Evolutionary conservation across 2,329 filamentous ascomycete genomes (phyloP), one percentile per base, ranked within the genome.

Genomic region (Rhynchosporium agropyri): DNA sequence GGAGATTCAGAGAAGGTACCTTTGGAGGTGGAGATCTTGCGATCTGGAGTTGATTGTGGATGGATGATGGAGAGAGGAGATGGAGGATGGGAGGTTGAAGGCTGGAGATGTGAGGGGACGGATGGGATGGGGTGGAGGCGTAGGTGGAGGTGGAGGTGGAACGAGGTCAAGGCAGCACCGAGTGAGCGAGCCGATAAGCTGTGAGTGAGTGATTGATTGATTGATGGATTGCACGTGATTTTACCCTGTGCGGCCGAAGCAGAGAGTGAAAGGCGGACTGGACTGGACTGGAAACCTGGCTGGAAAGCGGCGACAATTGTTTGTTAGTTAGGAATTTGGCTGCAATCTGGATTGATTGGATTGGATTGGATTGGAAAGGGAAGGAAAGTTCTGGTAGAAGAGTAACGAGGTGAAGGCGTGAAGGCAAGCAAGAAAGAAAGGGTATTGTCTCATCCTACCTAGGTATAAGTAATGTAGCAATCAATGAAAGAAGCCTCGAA

Each of bases 101-200:
- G 67, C 60, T 26, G 45, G 33, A 31, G 29, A 45, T 38, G n/a
- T 55, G 61, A 58, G 63, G 60, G n/a, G 54, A 36, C 51, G 60
- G 62, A 36, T 51, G 58, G 63, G 42, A 65, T 58, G 53, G 20
- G 26, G 51, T 57, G 64, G 63, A 45, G 60, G 60, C 51, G 51
- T 43, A 60, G 54, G 48, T 45, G 58, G 58, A 51, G 62, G 64
- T 59, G 62, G 63, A 66, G 56, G 65, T 64, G 63, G 46, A 65
- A 48, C 33, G 36, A 26, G 20, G n/a, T 15, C 6, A 42, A 48
- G 40, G 15, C 38, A 38, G 29, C 45, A 38, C 40, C 33, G 38
- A 20, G 20, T 20, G 20, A 20, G 20, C 20, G 20, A 5, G 40
- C 20, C 51, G 58, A 54, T 53, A 46, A 61, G 58, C 48, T 51